A percentile compares a stretch with the other conserved stretches of the same genome.
Evolutionary conservation across 352 stramenopile genomes (phyloP).

Genomic region (Globisporangium solare): DNA sequence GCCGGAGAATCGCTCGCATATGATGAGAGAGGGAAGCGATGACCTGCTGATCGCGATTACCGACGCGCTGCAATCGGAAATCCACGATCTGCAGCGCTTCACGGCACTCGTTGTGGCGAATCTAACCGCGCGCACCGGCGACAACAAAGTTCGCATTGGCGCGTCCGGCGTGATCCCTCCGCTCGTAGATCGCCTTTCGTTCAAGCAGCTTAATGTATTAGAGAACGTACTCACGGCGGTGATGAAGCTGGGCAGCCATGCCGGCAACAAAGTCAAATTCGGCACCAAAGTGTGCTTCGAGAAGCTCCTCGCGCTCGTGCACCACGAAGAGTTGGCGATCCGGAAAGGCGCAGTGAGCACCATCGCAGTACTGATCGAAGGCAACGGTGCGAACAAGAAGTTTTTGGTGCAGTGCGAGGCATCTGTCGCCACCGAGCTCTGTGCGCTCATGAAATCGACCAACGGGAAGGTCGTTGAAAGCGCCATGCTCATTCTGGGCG

Average conservation of each 20-base stretch:
- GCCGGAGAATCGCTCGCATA: constrained; percentile 36
- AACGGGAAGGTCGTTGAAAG: constrained; percentile 72
- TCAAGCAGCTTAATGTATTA: constrained; percentile 57
- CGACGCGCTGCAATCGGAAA: constrained; percentile 39
- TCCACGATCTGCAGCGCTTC: constrained; percentile 56
- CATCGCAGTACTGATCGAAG: constrained; percentile 56
- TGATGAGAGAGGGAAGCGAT: constrained; percentile 41
- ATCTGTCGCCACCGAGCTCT: constrained; percentile 48
- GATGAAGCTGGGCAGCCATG: constrained; percentile 61
- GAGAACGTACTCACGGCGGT: constrained; percentile 67
- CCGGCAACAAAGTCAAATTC: constrained; percentile 77
- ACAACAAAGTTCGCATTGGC: constrained; percentile 60
- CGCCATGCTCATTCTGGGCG: constrained; percentile 62
- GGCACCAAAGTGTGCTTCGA: constrained; percentile 71
- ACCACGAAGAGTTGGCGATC: constrained; percentile 61
- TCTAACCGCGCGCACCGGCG: constrained; percentile 50
- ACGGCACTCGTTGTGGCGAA: constrained; percentile 50
- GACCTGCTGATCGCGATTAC: constrained; percentile 30
- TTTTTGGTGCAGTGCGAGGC: constrained; percentile 58
- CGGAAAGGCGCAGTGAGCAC: constrained; percentile 55
- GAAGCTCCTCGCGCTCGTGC: constrained; percentile 53
- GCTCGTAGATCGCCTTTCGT: constrained; percentile 60
- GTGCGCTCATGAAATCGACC: constrained; percentile 47
- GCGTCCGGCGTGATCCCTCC: constrained; percentile 31
- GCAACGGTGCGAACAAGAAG: constrained; percentile 69